Evolutionary conservation across 352 stramenopile genomes (phyloP).

Genomic region (Globisporangium spiculum): DNA sequence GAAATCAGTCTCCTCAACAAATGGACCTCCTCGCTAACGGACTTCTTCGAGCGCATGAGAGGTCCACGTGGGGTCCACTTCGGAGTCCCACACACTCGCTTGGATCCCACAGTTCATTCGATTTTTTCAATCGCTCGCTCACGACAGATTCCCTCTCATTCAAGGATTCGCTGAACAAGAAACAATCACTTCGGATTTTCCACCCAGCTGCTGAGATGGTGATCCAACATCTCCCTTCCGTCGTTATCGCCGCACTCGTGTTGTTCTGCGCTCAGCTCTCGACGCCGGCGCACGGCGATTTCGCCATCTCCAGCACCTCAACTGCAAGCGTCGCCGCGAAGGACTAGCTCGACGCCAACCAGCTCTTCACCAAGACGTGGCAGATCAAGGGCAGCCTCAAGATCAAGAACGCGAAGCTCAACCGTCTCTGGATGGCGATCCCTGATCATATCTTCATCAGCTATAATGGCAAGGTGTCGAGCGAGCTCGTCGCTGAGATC

Average conservation of each 20-base stretch:
- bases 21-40: no score
- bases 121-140: no score
- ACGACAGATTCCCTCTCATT: not conserved
- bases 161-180: conserved; percentile 6
- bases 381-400: not conserved
- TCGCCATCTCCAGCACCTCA: not conserved
- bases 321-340: not conserved
- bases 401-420: not conserved
- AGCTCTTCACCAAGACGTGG: not conserved
- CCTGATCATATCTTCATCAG: not conserved
- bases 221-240: no score
- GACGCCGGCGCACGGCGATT: not conserved
- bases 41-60: no score
- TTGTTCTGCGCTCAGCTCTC: conserved; percentile 21
- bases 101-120: no score
- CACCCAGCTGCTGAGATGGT: conserved; percentile 6
- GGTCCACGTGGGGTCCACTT: no score
- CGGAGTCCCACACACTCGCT: no score
- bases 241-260: not conserved
- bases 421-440: not conserved
- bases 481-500: not conserved
- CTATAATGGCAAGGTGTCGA: not conserved
- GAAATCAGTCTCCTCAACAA: no score
- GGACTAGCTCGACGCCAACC: not conserved
- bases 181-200: no score